Base-by-base conservation (phyloP, 306 rosid species). In the Castanea sativa region DNA sequence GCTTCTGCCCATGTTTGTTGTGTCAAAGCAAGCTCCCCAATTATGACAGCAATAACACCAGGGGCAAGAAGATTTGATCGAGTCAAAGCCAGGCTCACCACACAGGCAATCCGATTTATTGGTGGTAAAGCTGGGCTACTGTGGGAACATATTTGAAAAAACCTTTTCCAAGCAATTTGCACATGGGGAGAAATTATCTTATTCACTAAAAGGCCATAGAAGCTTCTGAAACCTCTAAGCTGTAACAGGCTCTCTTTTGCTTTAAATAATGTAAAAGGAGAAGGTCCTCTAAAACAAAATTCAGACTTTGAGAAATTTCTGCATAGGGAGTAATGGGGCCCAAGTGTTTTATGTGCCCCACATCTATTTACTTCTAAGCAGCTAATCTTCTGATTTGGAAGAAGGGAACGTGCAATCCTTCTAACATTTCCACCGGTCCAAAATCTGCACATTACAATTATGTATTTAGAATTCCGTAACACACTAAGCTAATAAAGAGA, bases 61-160 rank as follows among this genome's bases (percentile, higher is more conserved):
- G 92, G 96, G 60, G 81, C 82, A 59, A 89, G 83, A 70, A 91
- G 73, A 87, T 93, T 84, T 55, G 96, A 91, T 71, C 91, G 85
- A 18, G 85, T 76, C 88, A 93, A 80, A 69, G 92, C 92, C 63
- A 93, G 58, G 83, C 91, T 91, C 59, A 92, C 87, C 0, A 83
- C 93, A 82, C 92, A 86, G 51, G 92, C 91, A 88, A 91, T 85
- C 79, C 45, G 88, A 78, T 86, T 82, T 58, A 84, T 82, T 12
- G 90, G 96, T 9, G 78, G 84, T 75, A 84, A 87, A 56, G 85
- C 69, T 51, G 88, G 80, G 49, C 87, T 88, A 59, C 80, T 78
- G 81, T 74, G 81, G 70, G 85, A 78, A 75, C 85, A 85, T 76
- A 82, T 53, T 29, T 81, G 87, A 81, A 82, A 87, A 55, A 87